Base-by-base conservation (phyloP, 352 stramenopile species). In the Phytophthora sansomeana region DNA sequence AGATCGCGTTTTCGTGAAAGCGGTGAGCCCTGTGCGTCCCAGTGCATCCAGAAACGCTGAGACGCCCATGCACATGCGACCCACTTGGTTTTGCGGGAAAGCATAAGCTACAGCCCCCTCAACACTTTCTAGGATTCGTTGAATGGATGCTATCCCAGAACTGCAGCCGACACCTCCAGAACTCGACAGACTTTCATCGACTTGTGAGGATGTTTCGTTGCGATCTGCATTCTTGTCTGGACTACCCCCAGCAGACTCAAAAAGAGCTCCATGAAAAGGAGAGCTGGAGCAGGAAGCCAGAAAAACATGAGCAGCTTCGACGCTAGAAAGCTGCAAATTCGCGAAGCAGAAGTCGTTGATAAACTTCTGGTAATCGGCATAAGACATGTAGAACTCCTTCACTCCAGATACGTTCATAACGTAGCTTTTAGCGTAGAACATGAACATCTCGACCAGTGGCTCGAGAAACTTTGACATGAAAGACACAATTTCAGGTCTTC, bases 301-400 rank as follows among this genome's bases (percentile, higher is more conserved):
- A 56, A 90, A 93, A 30, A 92, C 73, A 42, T 93, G 83, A 9
- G 83, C 81, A 4, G 78, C 78, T 35, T 91, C 82, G 17, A 92
- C 78, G 21, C 80, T 91, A 30, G 84, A 92, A 24, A 92, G 56
- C 26, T 88, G 80, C 11, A 92, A 49, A 58, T 90, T 88, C 0
- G 81, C 83, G 24, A 93, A 83, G 14, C 68, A 70, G 70, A 93
- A 93, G 48, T 93, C 85, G 51, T 84, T 90, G 30, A 92, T 70
- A 54, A 93, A 92, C 6, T 77, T 78, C 75, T 89, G 81, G 57
- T 83, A 92, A 68, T 93, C 82, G 1, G 58, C 50, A 36, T 88
- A 92, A 2, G 75, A 78, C 81, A 93, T 90, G 59, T 84, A 87
- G 47, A 89, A 83, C 53, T 91, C 80, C 50, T 86, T 87, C 35